phyloP scores from a whole-genome alignment of 257 asterid species.

The Ophiorrhiza pumila region DNA sequence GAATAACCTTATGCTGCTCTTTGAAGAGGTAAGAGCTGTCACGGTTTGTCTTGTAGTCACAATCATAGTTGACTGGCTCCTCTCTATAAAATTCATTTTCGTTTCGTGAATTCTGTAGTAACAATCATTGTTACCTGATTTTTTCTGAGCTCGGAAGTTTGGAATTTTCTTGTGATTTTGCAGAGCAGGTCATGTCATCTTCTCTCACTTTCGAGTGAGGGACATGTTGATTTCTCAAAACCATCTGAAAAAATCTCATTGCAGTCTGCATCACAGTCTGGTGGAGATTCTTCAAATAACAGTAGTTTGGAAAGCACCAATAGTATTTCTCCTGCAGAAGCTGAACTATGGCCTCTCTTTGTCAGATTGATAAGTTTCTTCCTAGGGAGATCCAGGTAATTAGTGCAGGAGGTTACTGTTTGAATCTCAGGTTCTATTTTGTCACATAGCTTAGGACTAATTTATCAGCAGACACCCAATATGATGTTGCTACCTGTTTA shows the following conservation, averaged over 20 bases:
- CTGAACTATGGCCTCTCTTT: slow-evolving; percentile 62
- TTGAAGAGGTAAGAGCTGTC: slow-evolving; percentile 61
- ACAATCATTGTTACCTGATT: slow-evolving; percentile 1
- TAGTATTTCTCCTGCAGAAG: slow-evolving; percentile 25
- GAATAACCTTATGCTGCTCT: slow-evolving; percentile 74
- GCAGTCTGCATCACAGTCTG: slow-evolving; percentile 26
- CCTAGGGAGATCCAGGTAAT: slow-evolving; percentile 66
- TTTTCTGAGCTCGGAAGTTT: slow-evolving; percentile 14
- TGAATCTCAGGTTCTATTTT: neutral
- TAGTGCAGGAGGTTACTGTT: slow-evolving; percentile 4
- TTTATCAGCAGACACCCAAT: neutral
- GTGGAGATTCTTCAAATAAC: slow-evolving; percentile 25
- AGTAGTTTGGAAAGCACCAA: slow-evolving; percentile 30
- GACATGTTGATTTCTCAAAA: slow-evolving; percentile 52
- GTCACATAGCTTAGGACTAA: neutral
- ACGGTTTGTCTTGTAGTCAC: neutral
- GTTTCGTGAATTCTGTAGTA: neutral
- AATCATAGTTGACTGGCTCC: neutral
- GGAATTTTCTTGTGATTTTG: slow-evolving; percentile 36
- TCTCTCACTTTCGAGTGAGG: slow-evolving; percentile 38
- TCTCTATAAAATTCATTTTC: neutral
- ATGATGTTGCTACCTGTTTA: neutral
- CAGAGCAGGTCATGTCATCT: slow-evolving; percentile 69
- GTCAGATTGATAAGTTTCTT: slow-evolving; percentile 77
- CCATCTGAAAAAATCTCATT: slow-evolving; percentile 45